Evolutionary conservation across 2,329 filamentous ascomycete species (phyloP).

Genomic region (Coniochaeta sp.): DNA sequence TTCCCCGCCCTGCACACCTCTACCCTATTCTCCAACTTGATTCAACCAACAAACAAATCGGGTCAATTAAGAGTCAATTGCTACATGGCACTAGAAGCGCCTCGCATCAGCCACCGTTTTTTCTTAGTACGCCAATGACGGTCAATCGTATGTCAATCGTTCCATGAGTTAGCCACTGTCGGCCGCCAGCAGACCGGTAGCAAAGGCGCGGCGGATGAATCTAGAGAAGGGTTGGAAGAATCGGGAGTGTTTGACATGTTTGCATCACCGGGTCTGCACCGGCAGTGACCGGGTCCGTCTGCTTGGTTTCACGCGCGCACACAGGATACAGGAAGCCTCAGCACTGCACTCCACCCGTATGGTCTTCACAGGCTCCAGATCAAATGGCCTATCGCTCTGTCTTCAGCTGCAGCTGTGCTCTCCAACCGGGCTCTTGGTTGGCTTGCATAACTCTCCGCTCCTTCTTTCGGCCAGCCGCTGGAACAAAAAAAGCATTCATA

Average conservation of each 20-base stretch:
- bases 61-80: not conserved
- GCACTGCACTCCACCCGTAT: not conserved
- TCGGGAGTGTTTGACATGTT: not conserved
- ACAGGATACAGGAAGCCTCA: not conserved
- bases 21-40: not conserved
- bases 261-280: not conserved
- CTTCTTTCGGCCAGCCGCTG: not conserved
- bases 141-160: constrained; percentile 1
- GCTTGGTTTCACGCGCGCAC: not conserved
- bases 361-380: not conserved
- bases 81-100: not conserved
- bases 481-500: not conserved
- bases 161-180: not conserved
- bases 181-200: not conserved
- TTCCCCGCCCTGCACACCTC: too few relatives aligned
- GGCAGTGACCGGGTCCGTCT: not conserved
- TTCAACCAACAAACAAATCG: not conserved
- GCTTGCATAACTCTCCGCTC: not conserved
- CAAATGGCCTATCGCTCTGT: not conserved
- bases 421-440: not conserved
- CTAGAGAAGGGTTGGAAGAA: not conserved
- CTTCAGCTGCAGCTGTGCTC: not conserved
- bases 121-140: not conserved
- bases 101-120: not conserved
- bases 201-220: not conserved